Evolutionary conservation across 805 yeast species (phyloP).

Genomic region (Starmerella scarabaei): DNA sequence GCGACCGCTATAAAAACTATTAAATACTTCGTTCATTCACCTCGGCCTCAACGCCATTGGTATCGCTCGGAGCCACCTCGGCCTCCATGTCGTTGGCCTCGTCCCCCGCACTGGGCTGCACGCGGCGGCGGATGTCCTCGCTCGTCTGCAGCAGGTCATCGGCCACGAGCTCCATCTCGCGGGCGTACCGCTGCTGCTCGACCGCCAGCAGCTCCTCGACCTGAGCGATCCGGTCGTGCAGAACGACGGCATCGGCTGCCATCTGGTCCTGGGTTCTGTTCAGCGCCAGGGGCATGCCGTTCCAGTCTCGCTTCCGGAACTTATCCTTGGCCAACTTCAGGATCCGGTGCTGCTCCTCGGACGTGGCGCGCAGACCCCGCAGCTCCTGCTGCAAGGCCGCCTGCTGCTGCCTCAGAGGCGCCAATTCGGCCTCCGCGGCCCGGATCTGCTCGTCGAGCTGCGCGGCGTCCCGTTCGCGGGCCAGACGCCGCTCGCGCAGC

Average conservation of each 20-base stretch:
- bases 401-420: constrained; percentile 2
- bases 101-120: background rate
- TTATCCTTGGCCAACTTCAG: background rate
- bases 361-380: constrained; percentile 16
- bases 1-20: no score
- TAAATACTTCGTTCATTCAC: no score
- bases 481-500: constrained; percentile 6
- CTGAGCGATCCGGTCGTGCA: background rate
- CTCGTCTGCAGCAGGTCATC: background rate
- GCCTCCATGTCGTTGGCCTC: background rate
- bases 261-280: constrained; percentile 1
- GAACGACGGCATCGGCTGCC: background rate
- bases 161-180: background rate
- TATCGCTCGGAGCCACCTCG: no score
- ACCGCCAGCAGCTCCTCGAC: background rate
- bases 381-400: constrained; percentile 16
- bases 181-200: background rate
- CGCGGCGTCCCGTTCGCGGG: constrained; percentile 3
- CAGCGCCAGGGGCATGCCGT: background rate
- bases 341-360: constrained; percentile 8
- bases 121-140: background rate
- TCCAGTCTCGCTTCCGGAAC: constrained; percentile 3
- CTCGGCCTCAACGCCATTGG: no score
- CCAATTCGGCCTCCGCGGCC: background rate
- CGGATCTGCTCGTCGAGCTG: background rate